Base-by-base conservation (phyloP, 2,329 filamentous ascomycete species). In the Rhytidhysteron rufulum region DNA sequence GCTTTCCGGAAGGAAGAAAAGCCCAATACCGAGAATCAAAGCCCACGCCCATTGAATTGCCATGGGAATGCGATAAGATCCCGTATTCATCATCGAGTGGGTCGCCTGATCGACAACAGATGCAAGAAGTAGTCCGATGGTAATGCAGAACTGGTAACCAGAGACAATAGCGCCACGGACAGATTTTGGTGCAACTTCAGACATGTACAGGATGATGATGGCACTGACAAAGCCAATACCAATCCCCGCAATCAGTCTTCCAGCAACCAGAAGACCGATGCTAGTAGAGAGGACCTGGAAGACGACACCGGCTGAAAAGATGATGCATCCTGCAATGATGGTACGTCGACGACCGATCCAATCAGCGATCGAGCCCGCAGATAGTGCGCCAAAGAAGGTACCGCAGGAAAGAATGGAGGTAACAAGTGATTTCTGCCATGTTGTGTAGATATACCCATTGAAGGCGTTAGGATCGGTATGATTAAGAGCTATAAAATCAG, bases 131-230 rank as follows among this genome's bases (percentile, higher is more conserved):
- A 93, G 71, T 68, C 87, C 87, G 49, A 90, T 77, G 45, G 86
- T 90, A 64, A 90, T 83, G 65, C 82, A 88, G 74, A 89, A 89
- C 62, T 90, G 86, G 71, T 90, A 90, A 4, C 84, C 85, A 1
- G 84, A 80, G n/a, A 90, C 85, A 37, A 90, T 77, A 40, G 85
- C 82, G 58, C 86, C 86, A 57, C 86, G 80, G 49, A 93, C 83
- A 65, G 86, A 87, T 65, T 72, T 73, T 13, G 74, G 74, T 77
- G 71, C 66, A 60, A 90, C 87, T 69, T 90, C 87, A 35, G 83
- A 88, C 86, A 93, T 91, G 78, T 93, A 95, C n/a, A 74, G 57
- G 43, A 74, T 73, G 54, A 73, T 67, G 51, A 64, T 58, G 22
- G 83, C 81, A 20, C 81, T 84, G 34, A 86, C 74, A 39, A 85